phyloP scores from a whole-genome alignment of 1,284 basidiomycete genomes.

The Tremellales sp. region DNA sequence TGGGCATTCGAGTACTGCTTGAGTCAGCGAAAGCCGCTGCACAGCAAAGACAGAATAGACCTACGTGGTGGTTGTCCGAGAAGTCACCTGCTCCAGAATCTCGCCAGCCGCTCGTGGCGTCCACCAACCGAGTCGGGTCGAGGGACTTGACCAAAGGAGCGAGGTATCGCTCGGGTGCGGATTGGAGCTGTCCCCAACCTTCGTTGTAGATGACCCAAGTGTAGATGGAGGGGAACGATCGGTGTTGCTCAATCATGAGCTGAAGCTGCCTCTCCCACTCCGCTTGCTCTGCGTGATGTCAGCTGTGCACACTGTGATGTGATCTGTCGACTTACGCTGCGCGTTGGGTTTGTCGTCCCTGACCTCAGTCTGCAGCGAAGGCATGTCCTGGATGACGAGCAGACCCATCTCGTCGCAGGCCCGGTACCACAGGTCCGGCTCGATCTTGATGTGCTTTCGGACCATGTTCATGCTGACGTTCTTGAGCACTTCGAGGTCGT shows the following conservation, averaged over 20 bases:
- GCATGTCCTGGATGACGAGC: slow-evolving; percentile 24
- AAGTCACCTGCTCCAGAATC: slow-evolving; percentile 23
- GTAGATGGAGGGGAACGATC: slow-evolving; percentile 22
- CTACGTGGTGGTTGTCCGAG: slow-evolving; percentile 19
- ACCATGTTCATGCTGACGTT: slow-evolving; percentile 23
- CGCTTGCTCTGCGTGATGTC: slow-evolving; percentile 12
- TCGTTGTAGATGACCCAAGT: slow-evolving; percentile 25
- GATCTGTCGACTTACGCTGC: too few relatives aligned
- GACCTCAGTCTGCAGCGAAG: slow-evolving; percentile 6
- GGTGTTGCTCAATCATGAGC: slow-evolving; percentile 17
- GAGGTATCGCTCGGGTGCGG: slow-evolving; percentile 13
- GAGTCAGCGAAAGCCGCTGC: not conserved
- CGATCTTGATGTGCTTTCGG: slow-evolving; percentile 25
- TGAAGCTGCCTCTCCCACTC: slow-evolving; percentile 14
- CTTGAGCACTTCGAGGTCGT: slow-evolving; percentile 15
- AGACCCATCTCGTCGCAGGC: slow-evolving; percentile 23
- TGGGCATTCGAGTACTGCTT: slow-evolving; percentile 16
- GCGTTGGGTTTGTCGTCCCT: too few relatives aligned
- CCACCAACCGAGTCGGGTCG: slow-evolving; percentile 19
- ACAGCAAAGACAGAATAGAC: not conserved
- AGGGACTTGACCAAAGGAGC: slow-evolving; percentile 7
- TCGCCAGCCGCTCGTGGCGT: slow-evolving; percentile 16
- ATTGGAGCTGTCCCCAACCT: slow-evolving; percentile 18
- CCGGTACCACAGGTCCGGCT: slow-evolving; percentile 18
- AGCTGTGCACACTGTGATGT: not conserved